phyloP scores from a whole-genome alignment of 2,329 filamentous ascomycete genomes.

The Penicillium janthinellum region DNA sequence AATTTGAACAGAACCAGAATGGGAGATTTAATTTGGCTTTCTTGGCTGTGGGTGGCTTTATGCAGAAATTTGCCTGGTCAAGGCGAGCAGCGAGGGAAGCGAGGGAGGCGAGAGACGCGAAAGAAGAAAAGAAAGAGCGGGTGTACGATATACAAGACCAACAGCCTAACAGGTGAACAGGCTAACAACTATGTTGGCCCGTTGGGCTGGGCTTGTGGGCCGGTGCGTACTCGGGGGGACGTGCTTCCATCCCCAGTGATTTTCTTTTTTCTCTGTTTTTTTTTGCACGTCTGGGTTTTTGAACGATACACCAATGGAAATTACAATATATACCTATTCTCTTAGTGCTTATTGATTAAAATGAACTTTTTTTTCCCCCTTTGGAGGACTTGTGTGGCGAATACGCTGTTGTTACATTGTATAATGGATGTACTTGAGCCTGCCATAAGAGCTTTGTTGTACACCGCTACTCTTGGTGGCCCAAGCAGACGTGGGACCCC shows the following conservation, averaged over 20 bases:
- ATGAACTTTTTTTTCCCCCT: background rate
- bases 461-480: slow-evolving; percentile 2
- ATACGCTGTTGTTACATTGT: background rate
- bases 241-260: slow-evolving; percentile 4
- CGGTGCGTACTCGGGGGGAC: slow-evolving; percentile 2
- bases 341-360: slow-evolving; percentile 22
- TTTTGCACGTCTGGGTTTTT: slow-evolving; percentile 9
- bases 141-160: slow-evolving; percentile 20
- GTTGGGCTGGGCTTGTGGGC: background rate
- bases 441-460: background rate
- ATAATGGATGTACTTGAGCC: background rate
- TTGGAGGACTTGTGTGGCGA: background rate
- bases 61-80: background rate
- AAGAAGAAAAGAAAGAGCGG: slow-evolving; percentile 7
- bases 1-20: background rate
- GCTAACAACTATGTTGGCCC: no score
- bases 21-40: background rate
- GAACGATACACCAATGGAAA: slow-evolving; percentile 27
- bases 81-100: background rate
- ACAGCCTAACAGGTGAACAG: no score
- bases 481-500: background rate
- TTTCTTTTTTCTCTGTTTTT: slow-evolving; percentile 7
- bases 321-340: slow-evolving; percentile 15
- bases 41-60: background rate
- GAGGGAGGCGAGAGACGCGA: background rate